These are phyloP conservation scores for Paragyromitra xinjiangensis DNA, from an alignment of 495 filamentous ascomycete species.

Conservation along the genomic window DNA sequence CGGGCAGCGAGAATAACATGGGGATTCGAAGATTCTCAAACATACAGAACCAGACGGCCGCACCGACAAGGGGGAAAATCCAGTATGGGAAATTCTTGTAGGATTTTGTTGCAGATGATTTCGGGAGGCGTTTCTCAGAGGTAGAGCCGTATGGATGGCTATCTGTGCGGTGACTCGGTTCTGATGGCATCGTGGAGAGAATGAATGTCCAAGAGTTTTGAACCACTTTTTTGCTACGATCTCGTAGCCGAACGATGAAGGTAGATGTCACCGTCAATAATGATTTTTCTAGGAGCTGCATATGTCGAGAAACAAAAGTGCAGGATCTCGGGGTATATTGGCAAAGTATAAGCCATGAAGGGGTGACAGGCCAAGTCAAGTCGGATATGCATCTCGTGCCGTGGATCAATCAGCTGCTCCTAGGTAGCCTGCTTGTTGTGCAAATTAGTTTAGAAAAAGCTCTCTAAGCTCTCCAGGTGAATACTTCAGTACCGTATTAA, in stretches of 20 bases:
- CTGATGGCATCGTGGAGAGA: not conserved
- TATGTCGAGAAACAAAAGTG: not conserved
- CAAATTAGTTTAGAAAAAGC: too few relatives aligned
- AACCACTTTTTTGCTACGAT: not conserved
- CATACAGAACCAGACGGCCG: slow-evolving; percentile 80
- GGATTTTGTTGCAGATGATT: not conserved
- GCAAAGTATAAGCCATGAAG: not conserved
- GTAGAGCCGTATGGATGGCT: not conserved
- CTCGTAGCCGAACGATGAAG: not conserved
- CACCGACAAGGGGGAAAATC: slow-evolving; percentile 83
- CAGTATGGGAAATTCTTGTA: slow-evolving; percentile 66
- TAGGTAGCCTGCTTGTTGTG: not conserved
- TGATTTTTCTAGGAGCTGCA: not conserved
- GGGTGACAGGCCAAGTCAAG: too few relatives aligned
- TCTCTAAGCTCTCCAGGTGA: too few relatives aligned
- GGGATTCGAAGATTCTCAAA: not conserved
- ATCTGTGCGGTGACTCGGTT: not conserved
- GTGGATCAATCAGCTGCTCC: too few relatives aligned
- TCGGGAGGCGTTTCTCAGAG: not conserved
- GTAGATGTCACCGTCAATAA: not conserved
- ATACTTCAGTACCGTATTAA: too few relatives aligned
- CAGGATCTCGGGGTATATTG: not conserved
- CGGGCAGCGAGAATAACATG: not conserved
- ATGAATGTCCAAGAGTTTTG: not conserved
- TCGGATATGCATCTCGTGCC: too few relatives aligned